These are phyloP conservation scores for Lanmaoa rubissima DNA, from an alignment of 768 basidiomycete species.

Conservation along the genomic window DNA sequence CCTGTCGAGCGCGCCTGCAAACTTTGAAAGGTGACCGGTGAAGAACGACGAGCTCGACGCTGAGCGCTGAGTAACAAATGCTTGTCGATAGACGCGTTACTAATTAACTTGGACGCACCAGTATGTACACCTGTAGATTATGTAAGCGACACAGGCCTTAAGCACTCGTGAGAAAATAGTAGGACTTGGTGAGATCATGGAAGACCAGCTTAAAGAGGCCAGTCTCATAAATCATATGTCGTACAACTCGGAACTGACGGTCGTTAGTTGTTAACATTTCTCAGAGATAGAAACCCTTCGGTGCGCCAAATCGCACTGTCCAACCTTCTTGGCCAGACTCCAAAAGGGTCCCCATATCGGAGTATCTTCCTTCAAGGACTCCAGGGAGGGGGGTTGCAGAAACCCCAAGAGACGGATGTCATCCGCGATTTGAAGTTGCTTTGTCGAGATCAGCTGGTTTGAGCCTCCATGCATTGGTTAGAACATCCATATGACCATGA, in stretches of 20 bases:
- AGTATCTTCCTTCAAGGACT: constrained; percentile 71
- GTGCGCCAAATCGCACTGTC: constrained; percentile 84
- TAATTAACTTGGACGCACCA: constrained; percentile 11
- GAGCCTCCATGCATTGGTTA: constrained; percentile 32
- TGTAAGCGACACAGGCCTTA: constrained; percentile 14
- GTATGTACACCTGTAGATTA: constrained; percentile 11
- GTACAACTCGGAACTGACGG: constrained; percentile 7
- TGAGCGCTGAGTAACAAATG: not conserved
- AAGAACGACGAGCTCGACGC: not conserved
- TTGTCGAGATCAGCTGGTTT: constrained; percentile 81
- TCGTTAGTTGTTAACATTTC: constrained; percentile 72
- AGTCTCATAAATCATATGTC: constrained; percentile 5
- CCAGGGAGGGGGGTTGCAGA: constrained; percentile 54
- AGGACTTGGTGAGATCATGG: constrained; percentile 24
- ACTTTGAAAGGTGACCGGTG: no score
- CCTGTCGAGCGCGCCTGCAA: not conserved
- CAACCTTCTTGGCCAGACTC: constrained; percentile 79
- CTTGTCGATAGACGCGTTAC: constrained; percentile 17
- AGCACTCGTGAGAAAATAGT: constrained; percentile 22
- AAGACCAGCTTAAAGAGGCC: constrained; percentile 42
- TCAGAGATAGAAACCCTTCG: constrained; percentile 83
- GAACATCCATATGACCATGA: constrained; percentile 16
- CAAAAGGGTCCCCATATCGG: constrained; percentile 66
- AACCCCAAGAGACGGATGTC: constrained; percentile 59
- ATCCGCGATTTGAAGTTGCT: constrained; percentile 82